phyloP scores from a whole-genome alignment of 495 filamentous ascomycete species.

The Platismatia glauca region DNA sequence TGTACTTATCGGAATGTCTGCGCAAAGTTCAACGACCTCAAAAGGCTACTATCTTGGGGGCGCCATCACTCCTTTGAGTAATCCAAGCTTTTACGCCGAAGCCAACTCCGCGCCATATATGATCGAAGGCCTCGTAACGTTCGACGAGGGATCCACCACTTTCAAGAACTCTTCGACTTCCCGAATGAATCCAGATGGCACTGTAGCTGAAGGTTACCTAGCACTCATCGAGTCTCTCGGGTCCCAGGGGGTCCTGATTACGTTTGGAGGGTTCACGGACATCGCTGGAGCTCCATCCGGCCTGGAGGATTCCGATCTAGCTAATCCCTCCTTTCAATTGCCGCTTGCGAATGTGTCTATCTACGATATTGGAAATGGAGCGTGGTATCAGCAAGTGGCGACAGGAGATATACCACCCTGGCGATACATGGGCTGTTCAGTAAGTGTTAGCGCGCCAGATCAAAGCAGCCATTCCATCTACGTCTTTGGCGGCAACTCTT shows the following conservation, averaged over 20 bases:
- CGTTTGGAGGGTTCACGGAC: slow-evolving; percentile 17
- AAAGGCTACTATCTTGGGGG: slow-evolving; percentile 15
- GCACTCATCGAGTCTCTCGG: slow-evolving; percentile 13
- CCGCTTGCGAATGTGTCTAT: slow-evolving; percentile 15
- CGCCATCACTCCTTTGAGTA: slow-evolving; percentile 8
- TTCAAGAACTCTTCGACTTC: slow-evolving; percentile 13
- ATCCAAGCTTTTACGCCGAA: slow-evolving; percentile 9
- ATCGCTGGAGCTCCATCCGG: slow-evolving; percentile 1
- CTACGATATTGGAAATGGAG: slow-evolving; percentile 13
- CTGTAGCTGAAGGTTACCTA: slow-evolving; percentile 11
- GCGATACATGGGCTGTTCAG: slow-evolving; percentile 17
- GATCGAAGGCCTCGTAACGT: slow-evolving; percentile 17
- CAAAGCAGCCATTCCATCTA: slow-evolving; percentile 21
- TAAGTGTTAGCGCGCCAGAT: slow-evolving; percentile 16
- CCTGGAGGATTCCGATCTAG: neutral
- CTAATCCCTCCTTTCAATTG: slow-evolving; percentile 9
- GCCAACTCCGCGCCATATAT: slow-evolving; percentile 6
- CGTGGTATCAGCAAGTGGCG: slow-evolving; percentile 17
- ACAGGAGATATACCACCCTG: slow-evolving; percentile 18
- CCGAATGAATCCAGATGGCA: slow-evolving; percentile 15
- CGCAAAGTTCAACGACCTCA: slow-evolving; percentile 1
- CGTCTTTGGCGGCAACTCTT: slow-evolving; percentile 17
- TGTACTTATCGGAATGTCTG: slow-evolving; percentile 7
- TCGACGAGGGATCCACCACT: slow-evolving; percentile 8
- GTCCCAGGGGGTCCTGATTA: slow-evolving; percentile 10